Evolutionary conservation across 192 early-diverging fungal genomes (phyloP).

Genomic region (Backusella westeae): DNA sequence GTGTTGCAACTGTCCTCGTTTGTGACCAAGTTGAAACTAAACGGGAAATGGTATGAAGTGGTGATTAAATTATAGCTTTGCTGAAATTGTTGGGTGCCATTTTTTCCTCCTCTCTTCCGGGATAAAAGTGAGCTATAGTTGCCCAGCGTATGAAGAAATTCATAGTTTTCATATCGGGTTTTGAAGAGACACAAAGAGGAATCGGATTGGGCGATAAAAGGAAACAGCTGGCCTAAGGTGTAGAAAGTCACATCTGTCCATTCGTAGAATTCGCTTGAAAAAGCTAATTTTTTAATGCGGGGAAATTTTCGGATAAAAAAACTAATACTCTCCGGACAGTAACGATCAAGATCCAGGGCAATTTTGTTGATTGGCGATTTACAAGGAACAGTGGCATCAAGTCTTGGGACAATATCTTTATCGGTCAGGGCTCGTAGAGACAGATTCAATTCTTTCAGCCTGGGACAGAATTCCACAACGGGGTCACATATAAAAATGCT

Average conservation of each 20-base stretch:
- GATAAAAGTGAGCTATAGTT: neutral
- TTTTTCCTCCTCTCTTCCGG: neutral
- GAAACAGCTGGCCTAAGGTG: neutral
- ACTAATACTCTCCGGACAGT: neutral
- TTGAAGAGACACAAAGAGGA: neutral
- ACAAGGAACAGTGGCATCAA: neutral
- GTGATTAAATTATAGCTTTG: neutral
- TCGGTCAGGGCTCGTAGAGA: neutral
- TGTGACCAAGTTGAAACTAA: neutral
- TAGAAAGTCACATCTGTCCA: neutral
- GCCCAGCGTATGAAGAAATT: neutral
- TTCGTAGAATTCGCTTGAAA: neutral
- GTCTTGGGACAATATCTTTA: neutral
- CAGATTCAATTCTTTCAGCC: neutral
- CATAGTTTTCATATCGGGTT: neutral
- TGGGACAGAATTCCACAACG: neutral
- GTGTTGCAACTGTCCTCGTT: neutral
- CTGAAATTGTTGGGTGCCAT: neutral
- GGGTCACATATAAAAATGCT: neutral
- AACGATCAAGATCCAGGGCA: neutral
- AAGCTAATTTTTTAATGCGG: conserved; percentile 1
- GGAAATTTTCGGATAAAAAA: conserved; percentile 5
- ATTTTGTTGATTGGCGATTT: neutral
- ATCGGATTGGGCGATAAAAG: neutral
- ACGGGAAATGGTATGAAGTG: neutral